phyloP scores from a whole-genome alignment of 352 stramenopile species.

The Chrysophaeum taylorii region DNA sequence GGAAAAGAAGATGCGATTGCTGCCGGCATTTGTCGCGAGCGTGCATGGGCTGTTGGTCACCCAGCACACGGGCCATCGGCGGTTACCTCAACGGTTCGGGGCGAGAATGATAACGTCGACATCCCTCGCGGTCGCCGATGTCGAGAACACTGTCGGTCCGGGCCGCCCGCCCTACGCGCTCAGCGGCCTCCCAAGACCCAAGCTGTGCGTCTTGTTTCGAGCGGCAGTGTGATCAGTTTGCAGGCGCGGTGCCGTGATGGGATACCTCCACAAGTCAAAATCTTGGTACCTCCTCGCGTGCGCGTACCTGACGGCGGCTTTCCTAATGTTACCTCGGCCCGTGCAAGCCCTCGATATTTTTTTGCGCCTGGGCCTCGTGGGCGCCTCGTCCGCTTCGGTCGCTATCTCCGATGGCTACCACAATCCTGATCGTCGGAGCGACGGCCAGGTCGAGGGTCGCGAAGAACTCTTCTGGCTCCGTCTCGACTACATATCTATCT shows the following conservation, averaged over 20 bases:
- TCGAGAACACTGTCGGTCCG: too few relatives aligned
- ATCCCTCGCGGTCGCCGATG: too few relatives aligned
- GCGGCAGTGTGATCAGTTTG: too few relatives aligned
- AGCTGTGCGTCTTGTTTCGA: too few relatives aligned
- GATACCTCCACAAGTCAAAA: neutral
- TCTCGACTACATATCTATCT: neutral
- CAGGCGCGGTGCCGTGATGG: slow-evolving; percentile 1
- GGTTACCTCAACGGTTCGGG: too few relatives aligned
- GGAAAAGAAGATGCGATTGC: too few relatives aligned
- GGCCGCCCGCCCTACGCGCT: neutral
- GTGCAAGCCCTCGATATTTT: neutral
- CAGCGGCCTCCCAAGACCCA: neutral
- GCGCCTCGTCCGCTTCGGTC: neutral
- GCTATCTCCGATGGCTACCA: neutral
- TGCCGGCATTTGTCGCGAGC: too few relatives aligned
- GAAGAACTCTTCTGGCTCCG: neutral
- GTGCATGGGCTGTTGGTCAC: too few relatives aligned
- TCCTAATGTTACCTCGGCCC: too few relatives aligned
- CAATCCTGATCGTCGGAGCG: neutral
- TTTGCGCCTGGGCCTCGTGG: neutral
- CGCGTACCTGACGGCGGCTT: neutral
- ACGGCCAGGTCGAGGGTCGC: neutral
- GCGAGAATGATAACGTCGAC: too few relatives aligned
- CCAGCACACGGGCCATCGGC: too few relatives aligned
- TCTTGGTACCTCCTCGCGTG: neutral